phyloP scores from a whole-genome alignment of 2,329 filamentous ascomycete species.

The Fusarium nanum region DNA sequence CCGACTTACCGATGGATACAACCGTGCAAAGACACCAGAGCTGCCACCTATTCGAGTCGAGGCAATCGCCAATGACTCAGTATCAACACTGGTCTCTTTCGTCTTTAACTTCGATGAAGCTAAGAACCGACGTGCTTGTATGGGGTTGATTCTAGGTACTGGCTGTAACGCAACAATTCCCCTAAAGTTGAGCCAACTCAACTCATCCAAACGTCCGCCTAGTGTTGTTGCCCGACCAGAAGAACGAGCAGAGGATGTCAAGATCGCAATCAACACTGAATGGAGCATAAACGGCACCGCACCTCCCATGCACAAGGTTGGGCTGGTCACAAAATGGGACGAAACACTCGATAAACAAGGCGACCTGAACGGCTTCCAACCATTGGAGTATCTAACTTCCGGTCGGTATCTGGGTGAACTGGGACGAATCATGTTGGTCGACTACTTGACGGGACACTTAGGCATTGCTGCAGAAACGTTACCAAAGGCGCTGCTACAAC shows the following conservation, averaged over 20 bases:
- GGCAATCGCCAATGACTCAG: constrained; percentile 84
- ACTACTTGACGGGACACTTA: constrained; percentile 66
- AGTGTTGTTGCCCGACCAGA: constrained; percentile 62
- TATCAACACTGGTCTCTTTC: constrained; percentile 82
- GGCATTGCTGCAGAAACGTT: constrained; percentile 58
- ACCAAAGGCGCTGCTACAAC: constrained; percentile 65
- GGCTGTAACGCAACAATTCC: constrained; percentile 85
- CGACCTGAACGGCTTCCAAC: constrained; percentile 80
- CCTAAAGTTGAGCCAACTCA: constrained; percentile 71
- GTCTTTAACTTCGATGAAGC: constrained; percentile 75
- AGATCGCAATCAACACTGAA: constrained; percentile 84
- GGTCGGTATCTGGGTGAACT: constrained; percentile 83
- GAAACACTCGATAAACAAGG: constrained; percentile 72
- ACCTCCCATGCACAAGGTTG: constrained; percentile 70
- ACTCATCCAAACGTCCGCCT: constrained; percentile 69
- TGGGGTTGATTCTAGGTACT: constrained; percentile 85
- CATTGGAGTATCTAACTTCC: constrained; percentile 86
- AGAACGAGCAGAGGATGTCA: constrained; percentile 62
- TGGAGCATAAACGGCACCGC: constrained; percentile 84
- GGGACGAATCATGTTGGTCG: constrained; percentile 75
- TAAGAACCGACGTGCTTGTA: constrained; percentile 72
- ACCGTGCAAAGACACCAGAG: constrained; percentile 56
- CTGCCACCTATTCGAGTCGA: constrained; percentile 76
- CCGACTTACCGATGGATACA: constrained; percentile 69
- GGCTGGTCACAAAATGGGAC: constrained; percentile 79